Base-by-base conservation (phyloP, 2,329 filamentous ascomycete genomes). In the Phialocephala sp. region DNA sequence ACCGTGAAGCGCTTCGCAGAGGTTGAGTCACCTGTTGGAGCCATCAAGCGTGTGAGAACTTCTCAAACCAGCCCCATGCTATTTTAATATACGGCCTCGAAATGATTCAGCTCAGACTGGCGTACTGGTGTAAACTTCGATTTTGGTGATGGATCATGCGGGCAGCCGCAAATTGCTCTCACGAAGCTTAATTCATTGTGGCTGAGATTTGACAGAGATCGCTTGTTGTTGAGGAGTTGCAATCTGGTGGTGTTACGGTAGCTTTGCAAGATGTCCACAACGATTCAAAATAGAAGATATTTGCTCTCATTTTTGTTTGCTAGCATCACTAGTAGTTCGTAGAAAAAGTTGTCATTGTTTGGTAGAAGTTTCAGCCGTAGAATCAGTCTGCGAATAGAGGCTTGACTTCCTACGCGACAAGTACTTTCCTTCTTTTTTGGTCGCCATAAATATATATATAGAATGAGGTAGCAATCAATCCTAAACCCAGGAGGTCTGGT, bases 1-100 rank as follows among this genome's bases (percentile, higher is more conserved):
- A 22, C 12, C 14, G 4, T 22, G n/a, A 54, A 54, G 50, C 50
- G 50, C 50, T 54, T 32, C 22, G 27, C 14, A 27, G 24, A 54
- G 14, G 14, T n/a, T n/a, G 24, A 18, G 12, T 32, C 50, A 15
- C 50, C 50, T 32, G 50, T 27, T 18, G 27, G 12, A 5, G 50
- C 50, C 12, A 22, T 27, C 50, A 54, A 54, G 50, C 50, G 50
- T 35, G 24, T 35, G 8, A 54, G 50, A 35, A 35, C 22, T 35
- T 54, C 50, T 54, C 50, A 22, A 54, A 12, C 15, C 24, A 54
- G 50, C 50, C 50, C 50, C 22, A 54, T 54, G 22, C 50, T 54
- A 6, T 50, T 50, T 12, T 9, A 54, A 14, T 54, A 12, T 12
- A 20, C 50, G 22, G n/a, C 6, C 11, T 32, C 24, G 50, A 54